phyloP scores from a whole-genome alignment of 2,329 filamentous ascomycete species.

The Ophiosphaerella korrae region DNA sequence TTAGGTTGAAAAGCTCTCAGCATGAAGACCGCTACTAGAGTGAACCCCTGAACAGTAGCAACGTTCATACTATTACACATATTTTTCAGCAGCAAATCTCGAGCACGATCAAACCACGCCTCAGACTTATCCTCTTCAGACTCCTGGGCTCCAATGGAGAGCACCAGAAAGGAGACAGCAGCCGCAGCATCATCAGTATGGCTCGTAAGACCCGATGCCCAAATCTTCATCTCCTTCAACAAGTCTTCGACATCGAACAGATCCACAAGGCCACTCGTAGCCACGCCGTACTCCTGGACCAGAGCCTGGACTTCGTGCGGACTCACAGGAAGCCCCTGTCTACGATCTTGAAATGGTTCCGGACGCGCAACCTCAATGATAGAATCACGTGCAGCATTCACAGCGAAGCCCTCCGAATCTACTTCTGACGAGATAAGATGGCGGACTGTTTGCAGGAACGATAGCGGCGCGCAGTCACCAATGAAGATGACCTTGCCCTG shows the following conservation, averaged over 20 bases:
- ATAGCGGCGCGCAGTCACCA: constrained; percentile 59
- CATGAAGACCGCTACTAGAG: constrained; percentile 59
- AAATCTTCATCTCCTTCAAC: constrained; percentile 29
- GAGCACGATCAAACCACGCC: constrained; percentile 54
- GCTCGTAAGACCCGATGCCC: constrained; percentile 21
- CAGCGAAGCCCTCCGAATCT: constrained; percentile 25
- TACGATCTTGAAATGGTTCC: constrained; percentile 25
- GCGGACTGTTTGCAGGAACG: constrained; percentile 59
- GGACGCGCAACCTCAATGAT: constrained; percentile 39
- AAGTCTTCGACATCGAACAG: constrained; percentile 52
- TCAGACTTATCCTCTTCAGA: constrained; percentile 51
- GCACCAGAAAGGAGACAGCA: constrained; percentile 57
- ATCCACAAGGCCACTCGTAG: constrained; percentile 56
- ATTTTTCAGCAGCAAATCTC: constrained; percentile 52
- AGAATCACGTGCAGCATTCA: constrained; percentile 34
- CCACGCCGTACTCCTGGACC: constrained; percentile 52
- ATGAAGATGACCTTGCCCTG: constrained; percentile 62
- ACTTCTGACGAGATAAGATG: constrained; percentile 53
- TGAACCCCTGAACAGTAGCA: constrained; percentile 58
- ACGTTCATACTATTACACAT: constrained; percentile 57
- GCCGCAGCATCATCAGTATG: constrained; percentile 49
- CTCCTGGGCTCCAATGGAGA: constrained; percentile 57
- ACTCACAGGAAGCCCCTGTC: constrained; percentile 23
- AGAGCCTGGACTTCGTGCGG: constrained; percentile 49
- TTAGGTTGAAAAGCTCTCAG: constrained; percentile 58